Conservation (phyloP, 768 basidiomycete genomes). For the Dacryopinax primogenitus region DNA sequence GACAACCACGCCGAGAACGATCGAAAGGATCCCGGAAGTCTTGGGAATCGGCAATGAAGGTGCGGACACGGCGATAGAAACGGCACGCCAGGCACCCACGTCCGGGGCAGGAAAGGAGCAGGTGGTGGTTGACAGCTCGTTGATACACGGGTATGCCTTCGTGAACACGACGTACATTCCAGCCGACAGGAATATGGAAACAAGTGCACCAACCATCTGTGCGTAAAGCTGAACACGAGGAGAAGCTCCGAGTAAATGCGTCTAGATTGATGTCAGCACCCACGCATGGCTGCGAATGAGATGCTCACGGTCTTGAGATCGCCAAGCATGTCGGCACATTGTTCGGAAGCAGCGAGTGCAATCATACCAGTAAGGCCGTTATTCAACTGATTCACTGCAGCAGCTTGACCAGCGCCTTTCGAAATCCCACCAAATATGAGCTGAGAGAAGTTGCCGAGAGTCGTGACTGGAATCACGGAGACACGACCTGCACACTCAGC, state of each 20-base stretch:
- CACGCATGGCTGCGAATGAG: too few relatives aligned
- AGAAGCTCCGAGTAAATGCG: conserved; percentile 20
- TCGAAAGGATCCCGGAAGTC: neutral
- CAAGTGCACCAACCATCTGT: conserved; percentile 21
- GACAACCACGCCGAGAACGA: neutral
- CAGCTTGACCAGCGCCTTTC: conserved; percentile 33
- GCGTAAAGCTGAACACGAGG: conserved; percentile 23
- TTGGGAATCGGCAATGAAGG: neutral
- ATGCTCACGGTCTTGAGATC: conserved; percentile 62
- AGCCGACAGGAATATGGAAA: conserved; percentile 22
- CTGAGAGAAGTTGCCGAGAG: conserved; percentile 49
- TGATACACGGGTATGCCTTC: neutral
- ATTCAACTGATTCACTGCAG: conserved; percentile 32
- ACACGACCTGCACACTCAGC: conserved; percentile 48
- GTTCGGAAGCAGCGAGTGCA: conserved; percentile 43
- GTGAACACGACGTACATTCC: conserved; percentile 9
- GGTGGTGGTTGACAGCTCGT: neutral
- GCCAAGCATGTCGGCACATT: conserved; percentile 51
- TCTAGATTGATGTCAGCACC: too few relatives aligned
- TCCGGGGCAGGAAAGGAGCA: neutral
- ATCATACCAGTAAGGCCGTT: conserved; percentile 44
- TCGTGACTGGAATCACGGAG: conserved; percentile 49
- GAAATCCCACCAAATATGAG: conserved; percentile 51
- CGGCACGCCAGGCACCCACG: conserved; percentile 1
- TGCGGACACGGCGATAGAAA: neutral